Evolutionary conservation across 306 rosid species (phyloP).

Genomic region (Prunus armeniaca): DNA sequence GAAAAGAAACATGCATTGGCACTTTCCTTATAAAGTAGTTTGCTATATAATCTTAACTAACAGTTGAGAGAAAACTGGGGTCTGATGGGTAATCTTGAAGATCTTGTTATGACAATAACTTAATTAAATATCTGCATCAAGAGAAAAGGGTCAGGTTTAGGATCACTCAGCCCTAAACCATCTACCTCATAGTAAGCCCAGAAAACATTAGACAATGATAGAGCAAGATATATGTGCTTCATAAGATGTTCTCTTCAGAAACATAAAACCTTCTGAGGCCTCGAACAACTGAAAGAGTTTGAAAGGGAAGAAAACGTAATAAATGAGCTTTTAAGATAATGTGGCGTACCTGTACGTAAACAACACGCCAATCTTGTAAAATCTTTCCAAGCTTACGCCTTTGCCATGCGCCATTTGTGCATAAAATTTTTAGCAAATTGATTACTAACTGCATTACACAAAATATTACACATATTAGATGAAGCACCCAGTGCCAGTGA

Average conservation of each 20-base stretch:
- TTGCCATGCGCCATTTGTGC: conserved; percentile 96
- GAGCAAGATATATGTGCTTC: not conserved
- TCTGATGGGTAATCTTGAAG: not conserved
- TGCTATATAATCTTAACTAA: not conserved
- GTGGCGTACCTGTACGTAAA: conserved; percentile 69
- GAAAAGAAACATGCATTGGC: not conserved
- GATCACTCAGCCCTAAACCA: not conserved
- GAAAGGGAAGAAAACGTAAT: not conserved
- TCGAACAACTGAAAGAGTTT: not conserved
- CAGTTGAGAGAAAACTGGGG: not conserved
- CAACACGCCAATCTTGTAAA: conserved; percentile 93
- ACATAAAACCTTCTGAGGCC: not conserved
- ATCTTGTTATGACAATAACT: not conserved
- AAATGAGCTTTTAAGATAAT: conserved; percentile 13
- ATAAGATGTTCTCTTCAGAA: not conserved
- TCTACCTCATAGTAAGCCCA: not conserved
- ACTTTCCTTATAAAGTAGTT: not conserved
- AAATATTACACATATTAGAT: conserved; percentile 28
- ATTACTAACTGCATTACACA: conserved; percentile 63
- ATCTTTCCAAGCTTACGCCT: conserved; percentile 98
- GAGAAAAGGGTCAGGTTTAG: not conserved
- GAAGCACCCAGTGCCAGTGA: conserved; percentile 9
- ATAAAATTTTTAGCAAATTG: conserved; percentile 74
- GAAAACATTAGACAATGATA: not conserved
- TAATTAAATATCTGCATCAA: not conserved